Percentiles rank a stretch among this genome's conserved stretches.
Evolutionary conservation across 1,284 basidiomycete genomes (phyloP).

Genomic region (Mrakiaceae sp.): DNA sequence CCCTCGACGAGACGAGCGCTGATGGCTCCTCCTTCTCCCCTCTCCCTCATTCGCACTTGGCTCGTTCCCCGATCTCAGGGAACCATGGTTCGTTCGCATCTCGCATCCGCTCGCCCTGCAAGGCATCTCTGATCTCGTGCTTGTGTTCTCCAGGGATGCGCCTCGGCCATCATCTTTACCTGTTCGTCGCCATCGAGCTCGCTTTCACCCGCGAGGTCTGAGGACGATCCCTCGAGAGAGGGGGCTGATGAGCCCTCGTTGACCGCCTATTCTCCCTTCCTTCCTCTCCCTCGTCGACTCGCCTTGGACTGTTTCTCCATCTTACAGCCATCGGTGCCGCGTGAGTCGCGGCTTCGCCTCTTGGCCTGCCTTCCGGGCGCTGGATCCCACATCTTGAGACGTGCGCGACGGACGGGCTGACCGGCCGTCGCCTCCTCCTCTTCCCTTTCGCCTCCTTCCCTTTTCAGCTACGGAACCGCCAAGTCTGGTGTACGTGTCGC

Average conservation of each 20-base stretch:
- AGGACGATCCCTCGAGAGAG: neutral
- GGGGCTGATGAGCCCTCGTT: neutral
- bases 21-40: neutral
- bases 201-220: neutral
- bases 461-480: constrained; percentile 67
- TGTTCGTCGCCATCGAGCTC: constrained; percentile 40
- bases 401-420: neutral
- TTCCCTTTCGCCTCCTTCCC: constrained; percentile 19
- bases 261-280: neutral
- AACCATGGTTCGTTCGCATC: constrained; percentile 10
- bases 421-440: neutral
- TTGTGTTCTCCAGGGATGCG: constrained; percentile 59
- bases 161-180: constrained; percentile 92
- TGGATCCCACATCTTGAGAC: neutral
- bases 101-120: neutral
- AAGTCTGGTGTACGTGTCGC: constrained; percentile 64
- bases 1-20: neutral
- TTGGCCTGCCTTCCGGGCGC: neutral
- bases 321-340: constrained; percentile 33
- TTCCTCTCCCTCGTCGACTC: neutral
- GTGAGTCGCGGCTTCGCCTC: constrained; percentile 15
- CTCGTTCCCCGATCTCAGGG: neutral
- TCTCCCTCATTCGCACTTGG: neutral
- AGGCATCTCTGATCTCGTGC: constrained; percentile 1
- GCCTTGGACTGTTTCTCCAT: neutral